These are phyloP conservation scores for Paramicrosporidium saccamoebae DNA, from an alignment of 371 early-diverging fungal species.

Conservation along the genomic window DNA sequence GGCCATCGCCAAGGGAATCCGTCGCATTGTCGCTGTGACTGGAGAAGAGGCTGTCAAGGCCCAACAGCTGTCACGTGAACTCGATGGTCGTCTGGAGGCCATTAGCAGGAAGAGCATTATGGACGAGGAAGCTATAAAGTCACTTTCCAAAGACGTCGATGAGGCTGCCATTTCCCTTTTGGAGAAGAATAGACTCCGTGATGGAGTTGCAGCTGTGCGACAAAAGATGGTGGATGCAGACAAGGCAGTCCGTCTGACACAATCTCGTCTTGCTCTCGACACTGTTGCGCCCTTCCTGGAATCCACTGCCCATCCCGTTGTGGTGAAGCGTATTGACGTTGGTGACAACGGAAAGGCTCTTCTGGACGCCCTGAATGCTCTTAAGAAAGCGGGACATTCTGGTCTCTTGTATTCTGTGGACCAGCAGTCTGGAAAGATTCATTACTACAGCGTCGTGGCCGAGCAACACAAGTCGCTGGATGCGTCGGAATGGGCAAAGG, in stretches of 20 bases:
- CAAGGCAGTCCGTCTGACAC: conserved; percentile 48
- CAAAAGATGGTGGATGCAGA: conserved; percentile 55
- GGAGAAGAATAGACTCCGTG: conserved; percentile 32
- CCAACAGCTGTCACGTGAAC: conserved; percentile 20
- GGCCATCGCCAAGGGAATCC: conserved; percentile 84
- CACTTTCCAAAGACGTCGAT: conserved; percentile 38
- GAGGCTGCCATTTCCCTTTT: conserved; percentile 37
- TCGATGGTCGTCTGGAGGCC: conserved; percentile 14
- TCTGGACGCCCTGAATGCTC: too few relatives aligned
- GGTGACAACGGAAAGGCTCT: conserved; percentile 9
- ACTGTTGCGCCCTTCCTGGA: conserved; percentile 37
- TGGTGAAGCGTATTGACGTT: conserved; percentile 19
- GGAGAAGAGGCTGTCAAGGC: conserved; percentile 58
- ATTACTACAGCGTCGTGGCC: too few relatives aligned
- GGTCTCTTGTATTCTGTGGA: too few relatives aligned
- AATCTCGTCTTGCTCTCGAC: conserved; percentile 38
- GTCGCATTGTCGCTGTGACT: conserved; percentile 87
- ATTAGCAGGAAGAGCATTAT: conserved; percentile 20
- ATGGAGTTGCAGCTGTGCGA: conserved; percentile 24
- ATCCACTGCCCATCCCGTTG: conserved; percentile 19
- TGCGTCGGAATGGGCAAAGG: too few relatives aligned
- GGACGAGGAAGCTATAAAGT: conserved; percentile 45
- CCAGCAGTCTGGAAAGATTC: too few relatives aligned
- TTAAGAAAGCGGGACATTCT: too few relatives aligned
- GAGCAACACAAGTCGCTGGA: too few relatives aligned